Base-by-base conservation (phyloP, 2,329 filamentous ascomycete species). In the Fusarium clavum region DNA sequence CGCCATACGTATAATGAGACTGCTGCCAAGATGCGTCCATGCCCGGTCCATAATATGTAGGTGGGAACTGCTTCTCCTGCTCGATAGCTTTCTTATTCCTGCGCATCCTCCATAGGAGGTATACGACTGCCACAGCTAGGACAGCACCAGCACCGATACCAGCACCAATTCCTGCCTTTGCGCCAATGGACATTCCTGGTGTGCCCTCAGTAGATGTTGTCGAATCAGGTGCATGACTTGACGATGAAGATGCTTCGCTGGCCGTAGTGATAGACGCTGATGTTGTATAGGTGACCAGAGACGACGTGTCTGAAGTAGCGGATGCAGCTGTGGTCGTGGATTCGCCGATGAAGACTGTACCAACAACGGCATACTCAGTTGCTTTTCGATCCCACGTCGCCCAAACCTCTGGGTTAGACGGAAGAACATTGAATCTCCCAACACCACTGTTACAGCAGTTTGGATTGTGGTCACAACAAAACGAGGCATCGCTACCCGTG, bases 391-490 rank as follows among this genome's bases (percentile, higher is more conserved):
- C 46, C 63, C 63, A 76, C 11, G 70, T 73, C 8, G 71, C 73
- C 72, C 70, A 70, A 4, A 54, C 52, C 6, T 69, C 45, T 3
- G 75, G 75, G 10, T 73, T 38, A 1, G 68, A 64, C 9, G 75
- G 75, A 11, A 72, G 53, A 6, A 76, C 62, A 11, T 70, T 61
- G 53, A 77, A 77, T n/a, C 73, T 69, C 9, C 73, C 69, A 18
- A 74, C 69, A 30, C 73, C 75, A 9, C 60, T 72, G 22, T 76
- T 61, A 47, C 74, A 76, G 20, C 73, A 76, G 40, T 60, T 55
- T 12, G 41, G 24, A 9, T 61, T 70, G 55, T 75, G 68, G 44
- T 75, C 72, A 40, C 74, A 77, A 25, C 74, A 76, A 44, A 74
- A 76, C 6, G 72, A 75, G 8, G 57, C 71, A 34, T 72, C 68